These are phyloP conservation scores for Colletotrichum paranaense DNA, from an alignment of 2,329 filamentous ascomycete genomes.

Conservation along the genomic window DNA sequence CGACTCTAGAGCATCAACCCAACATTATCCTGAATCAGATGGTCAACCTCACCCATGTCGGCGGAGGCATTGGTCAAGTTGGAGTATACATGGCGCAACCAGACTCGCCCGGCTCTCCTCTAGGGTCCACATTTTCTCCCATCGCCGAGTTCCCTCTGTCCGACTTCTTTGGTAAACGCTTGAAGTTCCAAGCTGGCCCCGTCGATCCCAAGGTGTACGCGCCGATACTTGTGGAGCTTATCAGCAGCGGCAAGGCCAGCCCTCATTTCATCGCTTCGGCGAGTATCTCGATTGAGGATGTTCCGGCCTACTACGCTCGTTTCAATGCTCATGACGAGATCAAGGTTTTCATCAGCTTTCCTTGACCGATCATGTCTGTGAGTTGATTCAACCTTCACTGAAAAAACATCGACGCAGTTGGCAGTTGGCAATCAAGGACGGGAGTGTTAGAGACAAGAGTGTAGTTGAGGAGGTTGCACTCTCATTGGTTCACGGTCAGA, in stretches of 20 bases:
- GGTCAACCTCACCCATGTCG: constrained; percentile 27
- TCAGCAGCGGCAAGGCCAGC: constrained; percentile 38
- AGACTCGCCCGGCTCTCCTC: constrained; percentile 31
- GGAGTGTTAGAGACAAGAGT: too few relatives aligned
- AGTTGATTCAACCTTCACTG: too few relatives aligned
- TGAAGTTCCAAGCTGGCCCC: constrained; percentile 30
- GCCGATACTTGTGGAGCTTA: constrained; percentile 36
- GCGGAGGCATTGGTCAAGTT: constrained; percentile 39
- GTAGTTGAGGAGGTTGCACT: too few relatives aligned
- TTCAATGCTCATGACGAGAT: constrained; percentile 39
- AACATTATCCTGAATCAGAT: constrained; percentile 35
- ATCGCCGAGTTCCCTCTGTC: constrained; percentile 37
- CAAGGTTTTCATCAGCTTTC: constrained; percentile 36
- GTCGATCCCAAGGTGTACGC: constrained; percentile 8
- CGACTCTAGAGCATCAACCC: constrained; percentile 28
- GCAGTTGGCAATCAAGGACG: too few relatives aligned
- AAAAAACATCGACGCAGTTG: too few relatives aligned
- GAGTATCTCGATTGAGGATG: constrained; percentile 43
- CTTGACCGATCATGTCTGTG: too few relatives aligned
- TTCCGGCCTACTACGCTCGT: constrained; percentile 40
- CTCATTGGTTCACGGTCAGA: too few relatives aligned
- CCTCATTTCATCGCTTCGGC: constrained; percentile 43
- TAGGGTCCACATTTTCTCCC: constrained; percentile 16
- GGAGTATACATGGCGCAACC: constrained; percentile 37
- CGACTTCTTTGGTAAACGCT: constrained; percentile 35